Base-by-base conservation (phyloP, 208 protist species). In the Leptomonas pyrrhocoris region DNA sequence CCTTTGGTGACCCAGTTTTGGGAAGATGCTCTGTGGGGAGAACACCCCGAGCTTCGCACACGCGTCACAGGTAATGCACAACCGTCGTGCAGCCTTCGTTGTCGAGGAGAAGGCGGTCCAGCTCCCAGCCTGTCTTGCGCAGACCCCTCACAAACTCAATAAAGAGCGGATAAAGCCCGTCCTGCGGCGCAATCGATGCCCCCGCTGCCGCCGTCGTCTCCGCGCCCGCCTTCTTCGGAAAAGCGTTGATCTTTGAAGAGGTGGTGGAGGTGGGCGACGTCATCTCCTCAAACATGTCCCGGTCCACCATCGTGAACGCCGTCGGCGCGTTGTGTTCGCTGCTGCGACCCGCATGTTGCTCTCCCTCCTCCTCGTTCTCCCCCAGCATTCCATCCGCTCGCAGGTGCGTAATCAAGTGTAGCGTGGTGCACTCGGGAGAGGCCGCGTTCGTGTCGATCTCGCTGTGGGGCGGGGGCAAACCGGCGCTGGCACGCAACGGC, bases 41-140 rank as follows among this genome's bases (percentile, higher is more conserved):
- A n/a, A n/a, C n/a, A n/a, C n/a, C n/a, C n/a, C n/a, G n/a, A n/a
- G n/a, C n/a, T n/a, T 61, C 7, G 7, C 51, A 21, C 51, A 18
- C 7, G 2, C 1, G 2, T 72, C 23, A 89, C 31, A 87, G 27
- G 56, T 85, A 84, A 15, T 86, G 65, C 28, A 90, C 60, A 1
- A 72, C 76, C 0, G 82, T 69, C 28, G 75, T 79, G 61, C 42
- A 84, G 27, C 85, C 81, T 54, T 88, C 73, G 23, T 76, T 51
- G 42, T 61, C 50, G 18, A 88, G 13, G 2, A 83, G 77, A 25
- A 87, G 53, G 9, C 74, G 69, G 64, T 85, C 80, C 23, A 88
- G 43, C 30, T 77, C 56, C 81, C 81, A 90, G 18, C 85, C 85
- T 8, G 63, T 19, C 13, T 19, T 45, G 38, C 73, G 67, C 28